These are phyloP conservation scores for Oryza punctata DNA, from an alignment of 176 grass and related monocot species.

Conservation along the genomic window DNA sequence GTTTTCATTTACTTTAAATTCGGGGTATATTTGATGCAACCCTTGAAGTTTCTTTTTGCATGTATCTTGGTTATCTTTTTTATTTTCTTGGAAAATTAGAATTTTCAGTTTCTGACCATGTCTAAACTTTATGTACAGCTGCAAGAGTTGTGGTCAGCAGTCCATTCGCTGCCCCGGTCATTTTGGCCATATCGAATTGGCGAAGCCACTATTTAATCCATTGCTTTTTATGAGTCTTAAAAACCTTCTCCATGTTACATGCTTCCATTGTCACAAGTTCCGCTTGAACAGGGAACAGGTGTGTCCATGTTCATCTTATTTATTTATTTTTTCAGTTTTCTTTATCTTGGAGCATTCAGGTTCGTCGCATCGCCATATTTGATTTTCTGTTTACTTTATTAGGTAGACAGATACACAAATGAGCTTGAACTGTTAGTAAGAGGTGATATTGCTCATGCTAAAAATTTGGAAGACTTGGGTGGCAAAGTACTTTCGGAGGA, in stretches of 20 bases:
- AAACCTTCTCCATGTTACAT: slow-evolving; percentile 64
- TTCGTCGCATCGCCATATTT: not conserved
- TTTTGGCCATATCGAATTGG: slow-evolving; percentile 88
- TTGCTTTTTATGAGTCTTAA: slow-evolving; percentile 66
- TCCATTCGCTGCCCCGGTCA: slow-evolving; percentile 73
- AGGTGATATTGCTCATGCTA: slow-evolving; percentile 73
- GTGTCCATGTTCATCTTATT: not conserved
- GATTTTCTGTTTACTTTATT: slow-evolving; percentile 27
- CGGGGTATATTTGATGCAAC: not conserved
- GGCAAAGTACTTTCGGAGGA: slow-evolving; percentile 21
- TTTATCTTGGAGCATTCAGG: not conserved
- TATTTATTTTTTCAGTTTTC: not conserved
- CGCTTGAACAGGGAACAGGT: slow-evolving; percentile 58
- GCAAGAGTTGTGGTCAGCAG: slow-evolving; percentile 80
- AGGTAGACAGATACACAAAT: slow-evolving; percentile 61
- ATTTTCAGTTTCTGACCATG: slow-evolving; percentile 12
- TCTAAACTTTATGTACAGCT: slow-evolving; percentile 51
- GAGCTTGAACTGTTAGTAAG: slow-evolving; percentile 63
- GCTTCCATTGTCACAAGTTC: slow-evolving; percentile 84
- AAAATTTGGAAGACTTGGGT: slow-evolving; percentile 50
- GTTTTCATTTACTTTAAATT: not conserved
- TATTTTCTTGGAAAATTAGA: not conserved
- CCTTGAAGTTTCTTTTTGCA: not conserved
- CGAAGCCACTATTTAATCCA: slow-evolving; percentile 73
- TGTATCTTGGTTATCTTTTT: not conserved